Evolutionary conservation across 202 grass and related monocot species (phyloP), one percentile per base, ranked within the genome.

Genomic region (Tripidium arundinaceum): DNA sequence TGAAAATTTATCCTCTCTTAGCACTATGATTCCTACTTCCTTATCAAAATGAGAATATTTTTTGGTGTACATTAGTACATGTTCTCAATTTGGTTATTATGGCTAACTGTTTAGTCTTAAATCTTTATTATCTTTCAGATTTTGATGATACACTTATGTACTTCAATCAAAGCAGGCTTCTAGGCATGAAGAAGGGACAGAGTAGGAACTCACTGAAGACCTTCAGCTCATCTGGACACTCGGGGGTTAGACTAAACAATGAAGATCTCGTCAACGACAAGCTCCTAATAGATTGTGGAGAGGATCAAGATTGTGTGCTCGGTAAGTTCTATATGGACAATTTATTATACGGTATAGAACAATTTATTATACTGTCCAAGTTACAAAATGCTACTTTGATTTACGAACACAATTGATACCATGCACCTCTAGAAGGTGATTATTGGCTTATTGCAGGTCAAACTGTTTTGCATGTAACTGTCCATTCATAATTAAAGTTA

Each of bases 291-390:
- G 96, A 98, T 69, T 98, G 92, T 33, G 92, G 90, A 81, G 81
- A 92, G 81, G 96, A 95, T 49, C 88, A 93, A 86, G 92, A 98
- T 75, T 98, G 96, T 84, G 90, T 98, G 62, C 78, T 98, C 43
- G 96, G 92, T 98, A 94, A 75, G 95, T 78, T 77, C 46, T 82
- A 16, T 27, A 6, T 50, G 58, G 6, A 31, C 6, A 72, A 8
- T 52, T 74, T 77, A 13, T 39, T 42, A 54, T 54, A 54, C 19
- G 22, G 52, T 22, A 55, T 22, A 22, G 8, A 55, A 55, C 8
- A 55, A 22, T 1, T 55, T 55, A 22, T 21, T 54, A 5, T 57
- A 65, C 2, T 42, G 11, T 74, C 39, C 29, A 85, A 67, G 10
- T 49, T 67, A 14, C 62, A 58, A 50, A 47, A 31, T 40, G 4